Evolutionary conservation across 345 rosid genomes (phyloP).

Genomic region (Clausena lansium): DNA sequence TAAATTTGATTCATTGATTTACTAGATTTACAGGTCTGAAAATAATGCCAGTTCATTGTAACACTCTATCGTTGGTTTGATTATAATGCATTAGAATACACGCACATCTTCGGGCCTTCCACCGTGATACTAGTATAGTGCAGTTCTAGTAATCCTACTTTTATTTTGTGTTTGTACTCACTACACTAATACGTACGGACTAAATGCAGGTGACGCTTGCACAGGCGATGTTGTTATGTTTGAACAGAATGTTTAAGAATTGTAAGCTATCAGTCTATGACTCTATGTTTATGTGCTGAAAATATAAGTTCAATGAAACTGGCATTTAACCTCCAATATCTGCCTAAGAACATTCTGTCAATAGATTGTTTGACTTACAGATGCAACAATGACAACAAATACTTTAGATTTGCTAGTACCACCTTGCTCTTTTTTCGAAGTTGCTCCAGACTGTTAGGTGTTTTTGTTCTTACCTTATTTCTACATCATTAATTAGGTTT

Average conservation of each 20-base stretch:
- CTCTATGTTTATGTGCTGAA: background rate
- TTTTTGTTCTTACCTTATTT: background rate
- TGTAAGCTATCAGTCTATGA: conserved; percentile 24
- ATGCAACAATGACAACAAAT: background rate
- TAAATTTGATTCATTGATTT: background rate
- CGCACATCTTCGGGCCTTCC: background rate
- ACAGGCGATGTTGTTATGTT: conserved; percentile 60
- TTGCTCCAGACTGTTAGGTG: background rate
- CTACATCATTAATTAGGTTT: conserved; percentile 31
- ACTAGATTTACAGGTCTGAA: background rate
- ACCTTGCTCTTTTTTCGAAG: background rate
- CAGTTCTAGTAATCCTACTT: background rate
- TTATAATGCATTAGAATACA: background rate
- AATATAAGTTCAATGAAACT: background rate
- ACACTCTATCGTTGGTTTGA: background rate
- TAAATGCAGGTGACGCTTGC: conserved; percentile 62
- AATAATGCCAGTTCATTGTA: background rate
- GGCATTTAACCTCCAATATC: background rate
- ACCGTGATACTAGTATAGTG: background rate
- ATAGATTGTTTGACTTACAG: background rate
- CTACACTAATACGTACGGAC: background rate
- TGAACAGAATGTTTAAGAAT: conserved; percentile 61
- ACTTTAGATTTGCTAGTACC: background rate
- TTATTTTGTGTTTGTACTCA: background rate
- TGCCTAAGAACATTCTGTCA: too few relatives aligned